Evolutionary conservation across 768 basidiomycete genomes (phyloP).

Genomic region (Russula sp.): DNA sequence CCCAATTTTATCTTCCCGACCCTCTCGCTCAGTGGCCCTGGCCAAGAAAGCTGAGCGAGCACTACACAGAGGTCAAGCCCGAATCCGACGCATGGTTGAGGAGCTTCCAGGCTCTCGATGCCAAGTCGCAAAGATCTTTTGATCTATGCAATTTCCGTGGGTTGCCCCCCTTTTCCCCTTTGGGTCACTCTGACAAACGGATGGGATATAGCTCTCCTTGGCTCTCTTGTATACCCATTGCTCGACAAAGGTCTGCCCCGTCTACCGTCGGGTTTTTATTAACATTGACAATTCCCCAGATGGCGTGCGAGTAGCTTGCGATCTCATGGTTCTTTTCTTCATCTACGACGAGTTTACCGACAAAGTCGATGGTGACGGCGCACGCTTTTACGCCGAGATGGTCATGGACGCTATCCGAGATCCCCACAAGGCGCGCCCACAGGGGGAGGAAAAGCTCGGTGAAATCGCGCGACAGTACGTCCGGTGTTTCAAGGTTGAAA

Average conservation of each 20-base stretch:
- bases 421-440: too few relatives aligned
- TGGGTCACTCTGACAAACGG: neutral
- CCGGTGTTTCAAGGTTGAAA: too few relatives aligned
- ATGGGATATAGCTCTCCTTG: neutral
- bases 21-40: constrained; percentile 40
- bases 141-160: constrained; percentile 33
- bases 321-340: too few relatives aligned
- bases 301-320: too few relatives aligned
- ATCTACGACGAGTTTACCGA: too few relatives aligned
- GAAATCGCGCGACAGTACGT: too few relatives aligned
- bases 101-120: constrained; percentile 32
- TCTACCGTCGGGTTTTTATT: too few relatives aligned
- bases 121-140: constrained; percentile 34
- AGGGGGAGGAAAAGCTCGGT: too few relatives aligned
- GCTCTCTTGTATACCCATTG: constrained; percentile 2
- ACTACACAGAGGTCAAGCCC: constrained; percentile 30
- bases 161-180: too few relatives aligned
- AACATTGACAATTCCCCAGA: neutral
- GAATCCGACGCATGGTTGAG: constrained; percentile 34
- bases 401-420: too few relatives aligned
- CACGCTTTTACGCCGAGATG: too few relatives aligned
- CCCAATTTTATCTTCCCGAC: constrained; percentile 29
- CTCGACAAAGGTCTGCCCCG: neutral
- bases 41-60: constrained; percentile 34
- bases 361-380: too few relatives aligned